Evolutionary conservation across 2,329 filamentous ascomycete species (phyloP).

Genomic region (Penicillium griseofulvum): DNA sequence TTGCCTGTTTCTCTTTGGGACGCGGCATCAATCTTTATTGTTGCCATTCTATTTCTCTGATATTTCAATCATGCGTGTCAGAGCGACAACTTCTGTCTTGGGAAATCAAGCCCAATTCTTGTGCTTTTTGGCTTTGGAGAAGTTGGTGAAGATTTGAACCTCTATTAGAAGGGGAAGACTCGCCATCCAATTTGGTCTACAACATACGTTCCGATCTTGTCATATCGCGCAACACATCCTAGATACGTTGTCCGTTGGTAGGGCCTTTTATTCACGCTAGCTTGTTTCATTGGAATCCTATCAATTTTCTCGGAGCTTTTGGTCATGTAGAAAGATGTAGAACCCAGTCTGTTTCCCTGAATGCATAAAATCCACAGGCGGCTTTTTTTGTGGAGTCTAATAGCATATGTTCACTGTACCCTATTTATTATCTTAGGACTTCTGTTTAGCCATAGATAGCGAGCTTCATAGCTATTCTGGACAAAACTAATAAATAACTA

Average conservation of each 20-base stretch:
- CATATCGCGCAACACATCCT: neutral
- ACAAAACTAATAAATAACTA: neutral
- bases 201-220: neutral
- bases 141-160: neutral
- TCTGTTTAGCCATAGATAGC: neutral
- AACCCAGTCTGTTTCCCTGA: neutral
- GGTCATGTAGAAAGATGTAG: neutral
- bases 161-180: neutral
- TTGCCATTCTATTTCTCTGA: neutral
- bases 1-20: neutral
- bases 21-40: neutral
- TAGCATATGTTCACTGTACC: too few relatives aligned
- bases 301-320: conserved; percentile 1
- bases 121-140: neutral
- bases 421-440: neutral
- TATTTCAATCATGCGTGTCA: neutral
- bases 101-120: neutral
- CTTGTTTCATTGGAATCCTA: conserved; percentile 5
- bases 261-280: neutral
- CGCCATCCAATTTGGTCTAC: neutral
- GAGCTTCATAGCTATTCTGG: neutral
- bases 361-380: too few relatives aligned
- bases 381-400: too few relatives aligned
- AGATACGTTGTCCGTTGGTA: neutral
- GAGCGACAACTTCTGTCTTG: neutral